These are phyloP conservation scores for Bacidia gigantensis DNA, from an alignment of 495 filamentous ascomycete species.

Conservation along the genomic window DNA sequence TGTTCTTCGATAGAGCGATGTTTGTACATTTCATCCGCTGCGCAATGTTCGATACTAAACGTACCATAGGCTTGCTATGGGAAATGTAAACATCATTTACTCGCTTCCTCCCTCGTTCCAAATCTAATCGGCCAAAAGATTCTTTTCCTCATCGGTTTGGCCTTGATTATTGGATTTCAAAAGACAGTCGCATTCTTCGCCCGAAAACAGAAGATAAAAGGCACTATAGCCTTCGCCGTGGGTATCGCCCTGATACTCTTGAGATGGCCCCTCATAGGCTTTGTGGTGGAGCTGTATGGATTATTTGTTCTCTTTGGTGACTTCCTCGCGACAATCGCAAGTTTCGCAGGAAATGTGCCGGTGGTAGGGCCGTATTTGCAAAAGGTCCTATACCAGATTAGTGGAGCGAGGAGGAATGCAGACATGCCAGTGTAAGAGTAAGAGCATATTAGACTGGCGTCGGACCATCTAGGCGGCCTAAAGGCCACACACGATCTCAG, in stretches of 20 bases:
- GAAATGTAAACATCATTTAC: conserved; percentile 45
- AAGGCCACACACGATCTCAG: neutral
- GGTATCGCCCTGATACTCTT: conserved; percentile 77
- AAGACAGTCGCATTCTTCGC: conserved; percentile 91
- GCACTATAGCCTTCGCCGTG: conserved; percentile 75
- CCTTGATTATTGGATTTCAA: conserved; percentile 82
- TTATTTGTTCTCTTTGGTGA: conserved; percentile 90
- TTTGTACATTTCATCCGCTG: conserved; percentile 24
- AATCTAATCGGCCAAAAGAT: conserved; percentile 39
- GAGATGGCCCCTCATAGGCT: conserved; percentile 79
- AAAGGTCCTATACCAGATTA: conserved; percentile 46
- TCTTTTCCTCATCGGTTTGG: conserved; percentile 91
- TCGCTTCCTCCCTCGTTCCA: neutral
- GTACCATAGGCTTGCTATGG: conserved; percentile 59
- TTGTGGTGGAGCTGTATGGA: conserved; percentile 81
- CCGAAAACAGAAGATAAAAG: conserved; percentile 79
- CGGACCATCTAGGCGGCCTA: neutral
- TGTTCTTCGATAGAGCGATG: conserved; percentile 97
- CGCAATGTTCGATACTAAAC: neutral
- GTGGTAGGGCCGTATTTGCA: conserved; percentile 76
- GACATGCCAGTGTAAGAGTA: conserved; percentile 55
- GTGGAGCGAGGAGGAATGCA: conserved; percentile 52
- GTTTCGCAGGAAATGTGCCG: conserved; percentile 73
- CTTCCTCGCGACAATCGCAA: conserved; percentile 81
- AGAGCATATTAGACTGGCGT: neutral